Evolutionary conservation across 1,139 yeast species (phyloP).

Genomic region (Zygoascus hellenicus): DNA sequence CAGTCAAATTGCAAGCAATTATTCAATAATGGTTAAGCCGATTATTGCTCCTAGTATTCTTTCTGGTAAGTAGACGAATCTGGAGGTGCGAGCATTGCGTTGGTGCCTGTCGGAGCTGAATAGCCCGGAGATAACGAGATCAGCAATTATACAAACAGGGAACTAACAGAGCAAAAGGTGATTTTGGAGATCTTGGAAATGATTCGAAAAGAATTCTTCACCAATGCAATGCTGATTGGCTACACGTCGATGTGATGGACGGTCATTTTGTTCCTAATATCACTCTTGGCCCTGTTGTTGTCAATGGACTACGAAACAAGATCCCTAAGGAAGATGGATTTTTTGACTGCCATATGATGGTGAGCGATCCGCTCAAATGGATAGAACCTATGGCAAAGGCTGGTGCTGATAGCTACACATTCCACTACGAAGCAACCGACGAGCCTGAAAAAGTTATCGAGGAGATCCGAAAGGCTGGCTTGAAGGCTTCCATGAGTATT

Average conservation of each 20-base stretch:
- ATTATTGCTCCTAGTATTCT: constrained; percentile 94
- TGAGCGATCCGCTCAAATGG: constrained; percentile 91
- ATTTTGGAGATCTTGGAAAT: constrained; percentile 81
- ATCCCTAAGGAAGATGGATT: constrained; percentile 71
- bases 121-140: not conserved
- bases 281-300: constrained; percentile 88
- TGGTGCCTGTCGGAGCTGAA: not conserved
- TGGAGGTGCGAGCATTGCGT: not conserved
- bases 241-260: constrained; percentile 97
- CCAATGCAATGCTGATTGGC: constrained; percentile 81
- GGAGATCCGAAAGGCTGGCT: constrained; percentile 69
- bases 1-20: not conserved
- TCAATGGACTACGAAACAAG: constrained; percentile 67
- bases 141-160: not conserved
- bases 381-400: constrained; percentile 87
- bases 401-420: constrained; percentile 95
- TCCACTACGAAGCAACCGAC: constrained; percentile 90
- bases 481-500: constrained; percentile 91
- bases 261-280: constrained; percentile 98
- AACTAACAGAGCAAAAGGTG: constrained; percentile 32
- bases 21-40: constrained; percentile 37
- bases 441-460: constrained; percentile 73
- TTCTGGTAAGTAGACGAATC: constrained; percentile 46
- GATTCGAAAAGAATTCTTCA: constrained; percentile 78
- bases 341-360: constrained; percentile 99